Evolutionary conservation across 768 basidiomycete species (phyloP).

Genomic region (Pleurotus ostreatus): DNA sequence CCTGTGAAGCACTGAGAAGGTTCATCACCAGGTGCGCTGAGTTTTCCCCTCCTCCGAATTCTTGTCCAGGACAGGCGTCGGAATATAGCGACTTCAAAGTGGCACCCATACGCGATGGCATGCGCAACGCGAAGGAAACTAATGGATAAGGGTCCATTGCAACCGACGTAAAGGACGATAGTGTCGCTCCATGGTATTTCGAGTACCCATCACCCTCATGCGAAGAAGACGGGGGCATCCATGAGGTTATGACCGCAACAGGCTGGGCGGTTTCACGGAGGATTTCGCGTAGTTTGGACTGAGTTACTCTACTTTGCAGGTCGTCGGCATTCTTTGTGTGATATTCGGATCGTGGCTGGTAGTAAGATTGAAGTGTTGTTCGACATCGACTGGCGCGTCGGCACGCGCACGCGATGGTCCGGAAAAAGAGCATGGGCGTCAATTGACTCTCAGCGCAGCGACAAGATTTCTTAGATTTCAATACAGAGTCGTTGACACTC

Average conservation of each 20-base stretch:
- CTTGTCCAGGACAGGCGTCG: not conserved
- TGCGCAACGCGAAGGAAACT: constrained; percentile 83
- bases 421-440: no score
- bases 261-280: constrained; percentile 80
- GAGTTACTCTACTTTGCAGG: no score
- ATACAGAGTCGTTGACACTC: no score
- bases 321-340: no score
- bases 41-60: not conserved
- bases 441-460: no score
- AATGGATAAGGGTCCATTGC: constrained; percentile 87
- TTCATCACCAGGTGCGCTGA: constrained; percentile 69
- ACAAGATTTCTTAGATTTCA: no score
- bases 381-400: no score
- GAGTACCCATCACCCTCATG: not conserved
- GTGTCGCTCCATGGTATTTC: constrained; percentile 81
- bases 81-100: constrained; percentile 32
- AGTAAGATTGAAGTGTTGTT: no score
- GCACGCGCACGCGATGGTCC: no score
- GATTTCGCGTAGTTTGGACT: constrained; percentile 42
- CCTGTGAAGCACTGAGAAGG: constrained; percentile 69
- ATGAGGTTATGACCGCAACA: constrained; percentile 80
- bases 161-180: constrained; percentile 91
- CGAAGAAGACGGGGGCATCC: constrained; percentile 36
- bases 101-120: constrained; percentile 85
- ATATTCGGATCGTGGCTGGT: no score